Evolutionary conservation across 2,329 filamentous ascomycete genomes (phyloP).

Genomic region (Fusarium drepaniforme): DNA sequence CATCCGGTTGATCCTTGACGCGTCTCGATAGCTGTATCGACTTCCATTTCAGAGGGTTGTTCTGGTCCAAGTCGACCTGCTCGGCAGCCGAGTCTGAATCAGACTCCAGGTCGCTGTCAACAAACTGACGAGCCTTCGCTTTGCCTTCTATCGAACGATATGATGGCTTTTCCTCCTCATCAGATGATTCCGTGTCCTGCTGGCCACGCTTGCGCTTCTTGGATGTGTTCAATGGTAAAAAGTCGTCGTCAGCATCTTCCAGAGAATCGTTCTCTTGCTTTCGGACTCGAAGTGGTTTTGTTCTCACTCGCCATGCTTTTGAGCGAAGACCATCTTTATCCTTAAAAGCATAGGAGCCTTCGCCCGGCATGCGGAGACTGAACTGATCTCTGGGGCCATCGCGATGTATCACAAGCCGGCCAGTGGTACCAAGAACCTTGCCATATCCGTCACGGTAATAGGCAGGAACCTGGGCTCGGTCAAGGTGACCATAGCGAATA

Average conservation of each 20-base stretch:
- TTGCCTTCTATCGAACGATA: constrained; percentile 77
- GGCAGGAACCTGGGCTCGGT: constrained; percentile 77
- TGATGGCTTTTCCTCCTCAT: constrained; percentile 62
- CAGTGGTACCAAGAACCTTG: constrained; percentile 74
- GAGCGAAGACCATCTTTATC: constrained; percentile 64
- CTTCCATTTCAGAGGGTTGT: constrained; percentile 63
- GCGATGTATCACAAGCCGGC: constrained; percentile 74
- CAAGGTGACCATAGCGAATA: constrained; percentile 77
- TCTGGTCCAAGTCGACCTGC: constrained; percentile 47
- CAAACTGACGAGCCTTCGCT: constrained; percentile 61
- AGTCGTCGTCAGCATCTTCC: constrained; percentile 56
- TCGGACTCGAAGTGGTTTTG: constrained; percentile 56
- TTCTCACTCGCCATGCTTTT: constrained; percentile 52
- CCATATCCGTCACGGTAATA: constrained; percentile 80
- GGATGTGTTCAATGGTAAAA: constrained; percentile 58
- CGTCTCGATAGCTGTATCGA: constrained; percentile 72
- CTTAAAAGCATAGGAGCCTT: constrained; percentile 47
- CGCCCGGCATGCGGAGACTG: constrained; percentile 59
- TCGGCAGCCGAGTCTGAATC: constrained; percentile 59
- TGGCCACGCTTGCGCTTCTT: constrained; percentile 57
- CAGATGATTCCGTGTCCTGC: constrained; percentile 54
- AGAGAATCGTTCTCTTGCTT: constrained; percentile 37
- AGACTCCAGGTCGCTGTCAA: constrained; percentile 63
- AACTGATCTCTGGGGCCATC: constrained; percentile 70
- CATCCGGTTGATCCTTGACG: constrained; percentile 74